Percentiles rank a stretch among this genome's conserved stretches.
These are phyloP conservation scores for Brassica carinata DNA, from an alignment of 345 rosid genomes.

Conservation along the genomic window DNA sequence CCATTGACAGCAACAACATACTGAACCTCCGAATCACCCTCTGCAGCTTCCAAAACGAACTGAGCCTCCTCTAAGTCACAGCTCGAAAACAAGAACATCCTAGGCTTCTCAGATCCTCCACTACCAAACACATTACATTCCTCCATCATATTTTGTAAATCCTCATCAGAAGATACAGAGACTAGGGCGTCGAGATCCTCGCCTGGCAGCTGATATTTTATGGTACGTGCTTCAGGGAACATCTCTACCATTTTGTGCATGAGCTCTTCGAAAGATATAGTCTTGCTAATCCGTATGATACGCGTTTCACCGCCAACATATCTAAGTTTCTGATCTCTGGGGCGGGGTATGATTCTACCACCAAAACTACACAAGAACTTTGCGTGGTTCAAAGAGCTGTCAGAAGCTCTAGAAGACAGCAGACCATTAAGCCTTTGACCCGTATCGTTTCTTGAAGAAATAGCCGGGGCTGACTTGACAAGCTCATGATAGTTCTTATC, in stretches of 20 bases:
- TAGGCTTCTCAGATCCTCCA: constrained; percentile 44
- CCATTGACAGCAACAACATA: constrained; percentile 48
- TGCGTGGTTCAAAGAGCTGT: constrained; percentile 30
- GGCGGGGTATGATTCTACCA: constrained; percentile 44
- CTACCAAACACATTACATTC: constrained; percentile 38
- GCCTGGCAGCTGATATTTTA: constrained; percentile 44
- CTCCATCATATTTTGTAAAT: constrained; percentile 46
- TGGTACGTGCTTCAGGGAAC: constrained; percentile 37
- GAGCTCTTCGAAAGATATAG: constrained; percentile 38
- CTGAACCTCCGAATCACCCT: constrained; percentile 45
- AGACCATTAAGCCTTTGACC: constrained; percentile 30
- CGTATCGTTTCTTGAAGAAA: constrained; percentile 16
- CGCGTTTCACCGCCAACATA: constrained; percentile 46
- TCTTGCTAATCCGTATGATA: constrained; percentile 38
- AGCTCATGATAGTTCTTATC: constrained; percentile 32
- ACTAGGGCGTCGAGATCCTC: constrained; percentile 46
- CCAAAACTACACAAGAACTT: constrained; percentile 46
- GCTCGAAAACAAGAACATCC: constrained; percentile 45
- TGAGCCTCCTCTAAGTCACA: constrained; percentile 42
- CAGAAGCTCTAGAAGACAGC: constrained; percentile 40
- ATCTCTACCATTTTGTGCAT: constrained; percentile 40
- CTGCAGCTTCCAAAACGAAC: constrained; percentile 29
- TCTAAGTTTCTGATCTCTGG: constrained; percentile 44
- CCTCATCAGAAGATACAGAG: constrained; percentile 47
- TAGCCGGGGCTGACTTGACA: constrained; percentile 34